Base-by-base conservation (phyloP, 257 asterid species). In the Solanum tarijense region DNA sequence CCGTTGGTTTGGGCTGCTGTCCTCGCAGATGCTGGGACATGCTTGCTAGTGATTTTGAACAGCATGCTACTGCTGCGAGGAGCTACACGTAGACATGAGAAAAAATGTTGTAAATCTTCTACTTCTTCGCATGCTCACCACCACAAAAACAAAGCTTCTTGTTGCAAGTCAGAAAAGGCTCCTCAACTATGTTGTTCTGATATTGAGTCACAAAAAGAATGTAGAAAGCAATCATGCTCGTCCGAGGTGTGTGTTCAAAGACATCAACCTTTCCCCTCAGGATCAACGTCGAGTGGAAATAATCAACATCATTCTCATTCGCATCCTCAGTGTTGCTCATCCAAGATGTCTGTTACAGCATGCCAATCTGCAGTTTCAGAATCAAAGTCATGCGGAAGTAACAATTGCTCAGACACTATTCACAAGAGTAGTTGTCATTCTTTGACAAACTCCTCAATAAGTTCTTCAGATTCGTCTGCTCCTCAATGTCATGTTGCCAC, bases 1-100 rank as follows among this genome's bases (percentile, higher is more conserved):
- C 99, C 99, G 0, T 90, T 95, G 0, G 98, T 96, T 12, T 96
- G 99, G 99, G 98, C 95, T 12, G 99, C 99, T 1, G 96, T 96
- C 34, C 91, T 96, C 1, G 69, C 94, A 0, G 98, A 96, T 79
- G 95, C 92, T 9, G 99, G 98, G 39, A 95, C 98, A 0, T 96
- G 99, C 88, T 90, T 96, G 89, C 52, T 95, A 4, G 99, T 96
- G 43, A 95, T 96, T n/a, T 86, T 93, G 6, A 96, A 96, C 92
- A 96, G 99, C 88, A 95, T 95, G 98, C 65, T 94, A 12, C 91
- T 96, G 3, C 91, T 95, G 7, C 86, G 52, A 81, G 94, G 93
- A 88, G 36, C 79, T 5, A 13, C 87, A 5, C 82, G 1, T 9
- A 31, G 48, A 68, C 84, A 71, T 3, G 83, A 38, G 10, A 86